Evolutionary conservation across 371 early-diverging fungal species (phyloP).

Genomic region (Apophysomyces variabilis): DNA sequence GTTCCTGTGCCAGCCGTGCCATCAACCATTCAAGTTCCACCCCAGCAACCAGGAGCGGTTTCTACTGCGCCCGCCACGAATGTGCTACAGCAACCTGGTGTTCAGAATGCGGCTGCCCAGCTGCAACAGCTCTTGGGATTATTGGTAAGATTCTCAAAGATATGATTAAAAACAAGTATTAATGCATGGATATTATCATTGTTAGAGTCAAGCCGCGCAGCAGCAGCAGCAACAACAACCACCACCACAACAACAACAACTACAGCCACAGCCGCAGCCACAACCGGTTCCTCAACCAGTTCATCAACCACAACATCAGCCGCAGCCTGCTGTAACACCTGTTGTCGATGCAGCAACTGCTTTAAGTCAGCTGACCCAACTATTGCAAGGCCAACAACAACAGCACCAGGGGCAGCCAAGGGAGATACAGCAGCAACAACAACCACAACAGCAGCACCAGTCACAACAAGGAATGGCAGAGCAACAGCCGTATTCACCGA

Average conservation of each 20-base stretch:
- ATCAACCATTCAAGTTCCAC: neutral
- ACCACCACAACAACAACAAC: neutral
- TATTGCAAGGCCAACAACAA: slow-evolving; percentile 29
- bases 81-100: neutral
- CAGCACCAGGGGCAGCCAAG: slow-evolving; percentile 16
- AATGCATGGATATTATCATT: neutral
- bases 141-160: slow-evolving; percentile 14
- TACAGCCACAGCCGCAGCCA: neutral
- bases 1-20: neutral
- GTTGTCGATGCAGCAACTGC: slow-evolving; percentile 8
- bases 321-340: slow-evolving; percentile 11
- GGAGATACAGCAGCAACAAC: neutral
- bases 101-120: slow-evolving; percentile 21
- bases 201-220: slow-evolving; percentile 22
- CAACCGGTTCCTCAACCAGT: neutral
- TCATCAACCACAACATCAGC: slow-evolving; percentile 11
- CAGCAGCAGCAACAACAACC: slow-evolving; percentile 24
- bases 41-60: neutral
- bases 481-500: neutral
- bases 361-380: slow-evolving; percentile 24
- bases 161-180: too few species aligned
- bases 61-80: slow-evolving; percentile 17
- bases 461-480: neutral
- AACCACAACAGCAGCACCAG: neutral
- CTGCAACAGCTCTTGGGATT: slow-evolving; percentile 24